Evolutionary conservation across 129 eudicot species (phyloP).

Genomic region (Glebionis coronaria): DNA sequence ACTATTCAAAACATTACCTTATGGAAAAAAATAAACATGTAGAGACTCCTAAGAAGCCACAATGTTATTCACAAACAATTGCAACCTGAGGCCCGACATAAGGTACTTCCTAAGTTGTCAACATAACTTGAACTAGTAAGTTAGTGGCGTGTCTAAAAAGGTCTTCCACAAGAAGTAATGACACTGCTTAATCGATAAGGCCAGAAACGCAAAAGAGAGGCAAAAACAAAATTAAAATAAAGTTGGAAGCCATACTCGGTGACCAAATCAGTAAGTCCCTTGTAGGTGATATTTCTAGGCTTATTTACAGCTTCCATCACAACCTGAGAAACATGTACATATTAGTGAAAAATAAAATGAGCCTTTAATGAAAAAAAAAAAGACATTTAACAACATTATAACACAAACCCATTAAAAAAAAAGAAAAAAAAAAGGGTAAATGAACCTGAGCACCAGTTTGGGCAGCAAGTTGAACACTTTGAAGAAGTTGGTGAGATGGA

Average conservation of each 20-base stretch:
- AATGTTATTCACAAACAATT: background rate
- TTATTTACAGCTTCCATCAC: conserved; percentile 97
- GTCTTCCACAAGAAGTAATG: no score
- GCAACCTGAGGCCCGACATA: no score
- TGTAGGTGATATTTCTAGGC: conserved; percentile 86
- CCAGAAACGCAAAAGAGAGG: background rate
- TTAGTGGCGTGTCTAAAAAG: no score
- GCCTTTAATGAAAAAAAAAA: no score
- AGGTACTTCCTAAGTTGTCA: background rate
- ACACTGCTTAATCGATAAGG: background rate
- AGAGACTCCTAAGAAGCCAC: background rate
- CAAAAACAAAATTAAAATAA: background rate
- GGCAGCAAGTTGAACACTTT: conserved; percentile 75
- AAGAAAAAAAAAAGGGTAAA: no score
- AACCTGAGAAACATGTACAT: conserved; percentile 47
- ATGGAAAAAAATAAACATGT: background rate
- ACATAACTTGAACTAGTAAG: background rate
- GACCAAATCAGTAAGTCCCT: conserved; percentile 94
- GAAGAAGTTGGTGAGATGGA: conserved; percentile 60
- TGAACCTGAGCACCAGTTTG: conserved; percentile 73
- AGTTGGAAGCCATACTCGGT: conserved; percentile 66
- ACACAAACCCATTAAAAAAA: background rate
- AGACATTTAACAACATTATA: no score
- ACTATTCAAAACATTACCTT: background rate
- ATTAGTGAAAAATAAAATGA: no score